Evolutionary conservation across 129 eudicot species (phyloP).

Genomic region (Silybum marianum): DNA sequence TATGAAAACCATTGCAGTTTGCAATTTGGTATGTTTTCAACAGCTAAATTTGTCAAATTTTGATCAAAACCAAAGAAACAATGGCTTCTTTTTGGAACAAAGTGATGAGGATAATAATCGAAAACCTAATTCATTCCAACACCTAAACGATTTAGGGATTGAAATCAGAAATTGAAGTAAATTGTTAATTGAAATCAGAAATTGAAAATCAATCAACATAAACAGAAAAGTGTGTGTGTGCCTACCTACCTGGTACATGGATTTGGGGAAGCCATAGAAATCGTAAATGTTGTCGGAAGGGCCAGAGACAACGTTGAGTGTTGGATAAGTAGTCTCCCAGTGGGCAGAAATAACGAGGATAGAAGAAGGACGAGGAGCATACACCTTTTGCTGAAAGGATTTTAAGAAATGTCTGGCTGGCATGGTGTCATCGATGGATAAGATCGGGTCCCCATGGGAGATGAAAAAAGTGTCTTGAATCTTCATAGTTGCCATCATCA

Average conservation of each 20-base stretch:
- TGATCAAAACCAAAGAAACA: no score
- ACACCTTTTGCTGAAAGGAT: conserved; percentile 51
- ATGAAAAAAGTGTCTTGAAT: conserved; percentile 68
- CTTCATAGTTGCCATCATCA: conserved; percentile 5
- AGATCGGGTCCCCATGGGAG: conserved; percentile 86
- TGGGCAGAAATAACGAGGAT: conserved; percentile 81
- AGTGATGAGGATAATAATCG: not conserved
- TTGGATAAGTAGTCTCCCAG: conserved; percentile 79
- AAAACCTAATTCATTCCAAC: not conserved
- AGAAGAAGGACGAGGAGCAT: conserved; percentile 56
- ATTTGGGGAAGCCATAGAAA: conserved; percentile 65
- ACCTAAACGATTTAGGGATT: not conserved
- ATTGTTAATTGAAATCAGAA: no score
- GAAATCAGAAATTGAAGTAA: not conserved
- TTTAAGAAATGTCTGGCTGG: conserved; percentile 69
- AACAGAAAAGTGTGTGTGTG: not conserved
- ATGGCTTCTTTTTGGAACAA: not conserved
- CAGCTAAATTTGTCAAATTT: no score
- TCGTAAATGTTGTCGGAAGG: conserved; percentile 64
- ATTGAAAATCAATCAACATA: not conserved
- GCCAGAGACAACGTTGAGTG: conserved; percentile 59
- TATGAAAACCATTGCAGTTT: not conserved
- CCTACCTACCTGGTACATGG: conserved; percentile 81
- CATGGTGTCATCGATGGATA: conserved; percentile 70
- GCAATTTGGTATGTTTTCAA: not conserved